Percentiles rank a stretch among this genome's conserved stretches.
Evolutionary conservation across 441 rosid species (phyloP).

Genomic region (Populus hybrid): DNA sequence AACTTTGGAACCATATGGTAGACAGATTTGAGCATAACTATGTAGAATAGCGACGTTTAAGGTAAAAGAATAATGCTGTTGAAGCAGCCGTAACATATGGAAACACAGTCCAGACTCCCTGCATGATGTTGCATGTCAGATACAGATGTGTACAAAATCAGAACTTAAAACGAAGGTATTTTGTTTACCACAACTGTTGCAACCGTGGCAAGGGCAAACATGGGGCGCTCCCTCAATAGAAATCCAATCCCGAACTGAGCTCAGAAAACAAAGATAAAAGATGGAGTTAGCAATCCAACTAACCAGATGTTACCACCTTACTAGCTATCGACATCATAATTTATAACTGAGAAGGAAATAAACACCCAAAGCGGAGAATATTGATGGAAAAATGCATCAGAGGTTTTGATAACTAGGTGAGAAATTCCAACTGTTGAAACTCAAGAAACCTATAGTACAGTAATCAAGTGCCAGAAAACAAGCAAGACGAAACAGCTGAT

Average conservation of each 20-base stretch:
- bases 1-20: background rate
- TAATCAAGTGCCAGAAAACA: background rate
- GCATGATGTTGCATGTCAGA: slow-evolving; percentile 22
- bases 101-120: slow-evolving; percentile 83
- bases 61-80: slow-evolving; percentile 59
- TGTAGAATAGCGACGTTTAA: slow-evolving; percentile 34
- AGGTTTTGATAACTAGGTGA: no score
- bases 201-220: slow-evolving; percentile 73
- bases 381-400: no score
- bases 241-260: slow-evolving; percentile 68
- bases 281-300: slow-evolving; percentile 14
- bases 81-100: slow-evolving; percentile 68
- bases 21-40: slow-evolving; percentile 15
- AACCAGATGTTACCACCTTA: background rate
- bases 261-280: slow-evolving; percentile 11
- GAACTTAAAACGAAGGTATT: background rate
- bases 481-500: background rate
- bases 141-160: background rate
- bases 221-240: slow-evolving; percentile 66
- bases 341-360: no score
- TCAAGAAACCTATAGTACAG: background rate
- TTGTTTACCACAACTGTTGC: slow-evolving; percentile 71
- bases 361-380: background rate
- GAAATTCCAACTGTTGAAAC: background rate
- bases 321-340: background rate